Base-by-base conservation (phyloP, 768 basidiomycete species). In the Sporobolomyces phaffii region DNA sequence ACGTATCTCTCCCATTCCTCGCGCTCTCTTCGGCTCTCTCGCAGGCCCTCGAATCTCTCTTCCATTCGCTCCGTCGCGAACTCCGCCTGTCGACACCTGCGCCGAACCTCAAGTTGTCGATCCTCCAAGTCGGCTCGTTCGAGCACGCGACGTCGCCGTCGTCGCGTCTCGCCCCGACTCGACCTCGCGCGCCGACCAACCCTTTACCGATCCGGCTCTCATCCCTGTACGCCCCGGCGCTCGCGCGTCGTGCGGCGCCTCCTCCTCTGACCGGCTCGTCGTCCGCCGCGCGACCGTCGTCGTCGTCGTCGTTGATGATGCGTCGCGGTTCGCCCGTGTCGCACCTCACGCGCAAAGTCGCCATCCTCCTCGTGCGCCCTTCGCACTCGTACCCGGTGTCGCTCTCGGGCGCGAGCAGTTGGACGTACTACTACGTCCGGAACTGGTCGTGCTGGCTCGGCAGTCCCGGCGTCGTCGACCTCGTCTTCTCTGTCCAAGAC, bases 61-160 rank as follows among this genome's bases (percentile, higher is more conserved):
- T 73, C 61, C 56, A 64, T 41, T 68, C 70, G 1, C 67, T 73
- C 45, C 67, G 70, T 1, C 66, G 73, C 6, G 73, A 73, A 48
- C 48, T 69, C 43, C 7, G 47, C 14, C 49, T 63, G 14, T 45
- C 64, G 10, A 24, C 50, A 11, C 24, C 64, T 1, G 13, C 29
- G 1, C 43, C 40, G 2, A 43, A 52, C 40, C 34, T 66, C 15
- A 15, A 41, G 7, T 26, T 72, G 61, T 26, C 45, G 8, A n/a
- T 58, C 36, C 63, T 73, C 41, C 64, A 69, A 26, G 34, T 45
- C n/a, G 69, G 65, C 17, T 40, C 64, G 18, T 64, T 73, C 45
- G 44, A 45, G 20, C 15, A 4, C 17, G 9, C 44, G 11, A 11
- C 34, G 36, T 31, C 49, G 9, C 24, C n/a, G 22, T 44, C 17